Conservation (phyloP, 2,329 filamentous ascomycete species). For the Dendryphion nanum region DNA sequence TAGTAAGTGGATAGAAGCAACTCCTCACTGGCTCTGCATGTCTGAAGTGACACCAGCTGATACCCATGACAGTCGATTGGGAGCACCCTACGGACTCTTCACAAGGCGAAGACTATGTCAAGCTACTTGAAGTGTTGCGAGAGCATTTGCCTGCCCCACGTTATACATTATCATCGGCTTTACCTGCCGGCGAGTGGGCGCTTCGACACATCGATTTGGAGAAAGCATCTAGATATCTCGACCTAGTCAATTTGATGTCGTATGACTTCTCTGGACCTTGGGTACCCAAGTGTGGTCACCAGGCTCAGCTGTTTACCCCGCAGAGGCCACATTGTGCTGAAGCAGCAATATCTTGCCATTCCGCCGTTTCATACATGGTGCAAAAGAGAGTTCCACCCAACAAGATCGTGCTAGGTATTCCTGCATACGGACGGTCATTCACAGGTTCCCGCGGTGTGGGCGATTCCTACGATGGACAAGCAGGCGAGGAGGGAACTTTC, state of each 20-base stretch:
- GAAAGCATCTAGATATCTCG: slow-evolving; percentile 63
- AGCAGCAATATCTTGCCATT: slow-evolving; percentile 59
- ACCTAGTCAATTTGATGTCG: slow-evolving; percentile 75
- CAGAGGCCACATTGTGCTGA: slow-evolving; percentile 54
- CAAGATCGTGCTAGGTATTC: slow-evolving; percentile 74
- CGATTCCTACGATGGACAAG: slow-evolving; percentile 54
- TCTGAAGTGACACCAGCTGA: slow-evolving; percentile 9
- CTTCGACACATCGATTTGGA: slow-evolving; percentile 68
- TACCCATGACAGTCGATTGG: slow-evolving; percentile 67
- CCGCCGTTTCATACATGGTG: slow-evolving; percentile 64
- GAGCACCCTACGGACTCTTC: slow-evolving; percentile 67
- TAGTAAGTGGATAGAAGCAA: slow-evolving; percentile 51
- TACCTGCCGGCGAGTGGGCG: slow-evolving; percentile 66
- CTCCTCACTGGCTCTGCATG: background rate
- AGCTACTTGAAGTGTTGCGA: slow-evolving; percentile 65
- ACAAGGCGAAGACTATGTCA: slow-evolving; percentile 69
- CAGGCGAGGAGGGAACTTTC: slow-evolving; percentile 67
- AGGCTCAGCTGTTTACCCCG: slow-evolving; percentile 70
- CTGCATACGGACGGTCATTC: slow-evolving; percentile 74
- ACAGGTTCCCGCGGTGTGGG: slow-evolving; percentile 64
- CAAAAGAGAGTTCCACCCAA: slow-evolving; percentile 64
- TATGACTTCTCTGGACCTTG: slow-evolving; percentile 78
- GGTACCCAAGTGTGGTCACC: slow-evolving; percentile 67
- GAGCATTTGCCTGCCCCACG: slow-evolving; percentile 65
- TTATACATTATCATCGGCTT: slow-evolving; percentile 69